A percentile compares a stretch with the other conserved stretches of the same genome.
phyloP scores from a whole-genome alignment of 805 yeast species.

The Zygosaccharomyces gambellarensis region DNA sequence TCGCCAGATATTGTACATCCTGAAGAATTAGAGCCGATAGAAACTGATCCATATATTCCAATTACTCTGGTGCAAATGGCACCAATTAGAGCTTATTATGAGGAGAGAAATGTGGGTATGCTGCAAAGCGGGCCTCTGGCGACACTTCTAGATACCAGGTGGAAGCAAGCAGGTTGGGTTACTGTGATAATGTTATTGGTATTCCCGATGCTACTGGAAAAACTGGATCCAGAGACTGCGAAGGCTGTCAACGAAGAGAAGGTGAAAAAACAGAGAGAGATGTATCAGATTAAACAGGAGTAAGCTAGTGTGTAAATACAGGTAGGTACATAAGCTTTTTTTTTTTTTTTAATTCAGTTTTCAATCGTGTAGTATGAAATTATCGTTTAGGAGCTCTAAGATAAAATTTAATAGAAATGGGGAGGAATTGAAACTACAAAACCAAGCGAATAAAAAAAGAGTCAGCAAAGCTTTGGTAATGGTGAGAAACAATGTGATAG shows the following conservation, averaged over 20 bases:
- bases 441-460: too few species aligned
- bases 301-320: background rate
- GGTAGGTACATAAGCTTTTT: background rate
- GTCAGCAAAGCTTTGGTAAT: too few species aligned
- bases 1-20: slow-evolving; percentile 31
- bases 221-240: slow-evolving; percentile 40
- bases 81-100: slow-evolving; percentile 35
- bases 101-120: slow-evolving; percentile 32
- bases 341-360: background rate
- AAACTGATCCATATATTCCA: slow-evolving; percentile 20
- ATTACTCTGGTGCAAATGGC: slow-evolving; percentile 24
- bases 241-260: slow-evolving; percentile 32
- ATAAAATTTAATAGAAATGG: too few species aligned
- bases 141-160: slow-evolving; percentile 35
- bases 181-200: slow-evolving; percentile 24
- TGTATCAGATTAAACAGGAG: slow-evolving; percentile 16
- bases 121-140: slow-evolving; percentile 38
- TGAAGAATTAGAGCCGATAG: slow-evolving; percentile 25
- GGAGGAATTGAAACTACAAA: too few species aligned
- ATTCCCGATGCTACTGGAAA: slow-evolving; percentile 38
- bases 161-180: slow-evolving; percentile 35
- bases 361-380: background rate
- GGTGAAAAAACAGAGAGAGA: slow-evolving; percentile 24
- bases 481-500: too few species aligned
- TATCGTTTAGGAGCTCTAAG: background rate